A percentile compares a stretch with the other conserved stretches of the same genome.
Conservation (phyloP, 495 filamentous ascomycete species). For the Penicillium samsonianum region DNA sequence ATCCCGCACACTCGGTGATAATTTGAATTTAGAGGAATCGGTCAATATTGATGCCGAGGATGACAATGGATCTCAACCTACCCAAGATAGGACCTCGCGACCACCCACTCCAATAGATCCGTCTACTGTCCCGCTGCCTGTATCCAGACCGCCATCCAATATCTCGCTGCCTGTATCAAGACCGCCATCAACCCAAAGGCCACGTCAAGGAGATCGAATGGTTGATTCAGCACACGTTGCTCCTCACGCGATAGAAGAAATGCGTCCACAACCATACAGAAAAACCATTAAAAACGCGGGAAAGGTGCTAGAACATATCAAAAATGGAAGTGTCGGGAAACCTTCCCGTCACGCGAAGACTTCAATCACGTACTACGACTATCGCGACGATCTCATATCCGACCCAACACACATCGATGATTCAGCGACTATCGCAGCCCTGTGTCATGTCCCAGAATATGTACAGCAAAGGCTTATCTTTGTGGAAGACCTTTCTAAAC, state of each 20-base stretch:
- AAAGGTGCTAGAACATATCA: conserved; percentile 16
- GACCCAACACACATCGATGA: neutral
- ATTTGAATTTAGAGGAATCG: too few species aligned
- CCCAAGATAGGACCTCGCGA: too few species aligned
- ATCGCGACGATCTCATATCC: neutral
- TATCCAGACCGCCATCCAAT: too few species aligned
- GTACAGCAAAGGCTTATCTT: conserved; percentile 12
- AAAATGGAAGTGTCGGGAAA: conserved; percentile 10
- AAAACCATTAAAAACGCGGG: conserved; percentile 11
- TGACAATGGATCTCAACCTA: neutral
- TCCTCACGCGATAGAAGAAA: neutral
- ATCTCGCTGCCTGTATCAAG: too few species aligned
- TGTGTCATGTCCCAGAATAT: neutral
- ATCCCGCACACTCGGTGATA: too few species aligned
- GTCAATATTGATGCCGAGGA: neutral
- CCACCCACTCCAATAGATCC: neutral
- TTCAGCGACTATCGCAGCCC: neutral
- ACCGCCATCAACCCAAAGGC: neutral
- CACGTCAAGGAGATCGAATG: neutral
- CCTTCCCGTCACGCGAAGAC: conserved; percentile 1
- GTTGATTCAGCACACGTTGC: neutral
- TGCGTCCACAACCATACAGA: neutral
- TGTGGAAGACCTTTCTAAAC: conserved; percentile 18
- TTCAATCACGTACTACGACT: conserved; percentile 17
- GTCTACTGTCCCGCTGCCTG: neutral